Percentiles rank a stretch among this genome's conserved stretches.
Conservation (phyloP, 495 filamentous ascomycete genomes). For the Choiromyces venosus region DNA sequence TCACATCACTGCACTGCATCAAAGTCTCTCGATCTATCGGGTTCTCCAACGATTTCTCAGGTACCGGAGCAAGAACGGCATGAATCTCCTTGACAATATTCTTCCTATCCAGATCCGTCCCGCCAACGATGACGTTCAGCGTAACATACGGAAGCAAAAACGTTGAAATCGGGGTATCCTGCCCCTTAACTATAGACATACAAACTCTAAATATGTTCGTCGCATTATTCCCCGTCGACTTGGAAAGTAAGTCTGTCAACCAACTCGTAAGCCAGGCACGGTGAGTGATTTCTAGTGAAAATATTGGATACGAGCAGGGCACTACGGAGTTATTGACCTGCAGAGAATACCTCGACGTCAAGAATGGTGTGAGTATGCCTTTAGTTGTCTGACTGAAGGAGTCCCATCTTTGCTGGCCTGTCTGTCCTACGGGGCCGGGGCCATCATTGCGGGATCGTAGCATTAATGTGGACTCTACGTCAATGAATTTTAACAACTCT, state of each 20-base stretch:
- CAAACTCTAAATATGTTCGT: conserved; percentile 71
- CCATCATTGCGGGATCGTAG: conserved; percentile 50
- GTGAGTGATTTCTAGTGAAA: conserved; percentile 59
- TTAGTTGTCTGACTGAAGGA: conserved; percentile 66
- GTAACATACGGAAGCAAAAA: conserved; percentile 82
- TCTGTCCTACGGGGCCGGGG: conserved; percentile 13
- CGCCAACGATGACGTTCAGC: conserved; percentile 69
- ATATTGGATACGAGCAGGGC: conserved; percentile 67
- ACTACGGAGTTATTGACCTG: conserved; percentile 52
- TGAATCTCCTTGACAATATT: conserved; percentile 66
- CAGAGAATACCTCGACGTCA: conserved; percentile 73
- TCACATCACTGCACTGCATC: conserved; percentile 68
- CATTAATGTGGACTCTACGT: conserved; percentile 57
- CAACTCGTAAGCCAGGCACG: conserved; percentile 72
- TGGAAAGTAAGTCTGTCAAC: conserved; percentile 74
- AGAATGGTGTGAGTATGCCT: conserved; percentile 76
- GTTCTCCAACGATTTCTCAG: conserved; percentile 53
- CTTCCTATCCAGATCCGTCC: conserved; percentile 58
- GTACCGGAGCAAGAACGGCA: conserved; percentile 54
- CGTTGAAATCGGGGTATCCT: conserved; percentile 74
- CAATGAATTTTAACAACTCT: conserved; percentile 70
- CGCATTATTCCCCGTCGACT: conserved; percentile 62
- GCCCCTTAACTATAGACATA: conserved; percentile 69
- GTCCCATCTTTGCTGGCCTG: conserved; percentile 60
- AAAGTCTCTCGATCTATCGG: conserved; percentile 59